Evolutionary conservation across 2,329 filamentous ascomycete species (phyloP).

Genomic region (Neurospora sp.): DNA sequence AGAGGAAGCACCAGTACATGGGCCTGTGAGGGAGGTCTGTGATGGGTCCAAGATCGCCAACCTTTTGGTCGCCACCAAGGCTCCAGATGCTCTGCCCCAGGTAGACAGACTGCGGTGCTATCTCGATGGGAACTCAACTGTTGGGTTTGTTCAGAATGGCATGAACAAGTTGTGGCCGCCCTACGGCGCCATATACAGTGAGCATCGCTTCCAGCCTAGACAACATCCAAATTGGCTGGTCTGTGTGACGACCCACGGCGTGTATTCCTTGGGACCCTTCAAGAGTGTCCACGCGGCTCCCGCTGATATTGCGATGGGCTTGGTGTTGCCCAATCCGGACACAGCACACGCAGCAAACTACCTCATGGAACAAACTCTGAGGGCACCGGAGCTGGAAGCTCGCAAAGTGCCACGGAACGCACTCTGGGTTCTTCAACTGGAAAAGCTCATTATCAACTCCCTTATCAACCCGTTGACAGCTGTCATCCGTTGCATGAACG

Average conservation of each 20-base stretch:
- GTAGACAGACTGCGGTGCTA: slow-evolving; percentile 49
- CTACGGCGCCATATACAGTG: slow-evolving; percentile 32
- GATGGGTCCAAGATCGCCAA: slow-evolving; percentile 46
- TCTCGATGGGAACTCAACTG: slow-evolving; percentile 52
- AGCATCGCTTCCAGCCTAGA: slow-evolving; percentile 27
- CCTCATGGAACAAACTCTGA: slow-evolving; percentile 31
- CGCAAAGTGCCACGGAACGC: slow-evolving; percentile 30
- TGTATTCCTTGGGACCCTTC: slow-evolving; percentile 41
- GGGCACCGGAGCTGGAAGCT: slow-evolving; percentile 33
- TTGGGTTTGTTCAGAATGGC: slow-evolving; percentile 82
- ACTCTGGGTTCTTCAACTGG: slow-evolving; percentile 58
- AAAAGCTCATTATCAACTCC: slow-evolving; percentile 75
- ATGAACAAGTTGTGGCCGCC: slow-evolving; percentile 60
- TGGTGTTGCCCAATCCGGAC: slow-evolving; percentile 26
- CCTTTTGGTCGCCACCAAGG: slow-evolving; percentile 71
- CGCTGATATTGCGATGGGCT: slow-evolving; percentile 37
- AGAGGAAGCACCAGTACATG: slow-evolving; percentile 28
- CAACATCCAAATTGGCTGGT: slow-evolving; percentile 58
- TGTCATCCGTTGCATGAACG: slow-evolving; percentile 67
- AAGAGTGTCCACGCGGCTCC: slow-evolving; percentile 41
- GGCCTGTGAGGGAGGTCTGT: slow-evolving; percentile 30
- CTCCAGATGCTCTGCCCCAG: slow-evolving; percentile 55
- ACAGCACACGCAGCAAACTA: slow-evolving; percentile 19
- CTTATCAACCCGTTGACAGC: slow-evolving; percentile 81
- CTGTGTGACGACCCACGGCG: slow-evolving; percentile 51